Percentiles rank a stretch among this genome's conserved stretches.
These are phyloP conservation scores for Leccinum glutinopallens DNA, from an alignment of 1,284 basidiomycete genomes.

Conservation along the genomic window DNA sequence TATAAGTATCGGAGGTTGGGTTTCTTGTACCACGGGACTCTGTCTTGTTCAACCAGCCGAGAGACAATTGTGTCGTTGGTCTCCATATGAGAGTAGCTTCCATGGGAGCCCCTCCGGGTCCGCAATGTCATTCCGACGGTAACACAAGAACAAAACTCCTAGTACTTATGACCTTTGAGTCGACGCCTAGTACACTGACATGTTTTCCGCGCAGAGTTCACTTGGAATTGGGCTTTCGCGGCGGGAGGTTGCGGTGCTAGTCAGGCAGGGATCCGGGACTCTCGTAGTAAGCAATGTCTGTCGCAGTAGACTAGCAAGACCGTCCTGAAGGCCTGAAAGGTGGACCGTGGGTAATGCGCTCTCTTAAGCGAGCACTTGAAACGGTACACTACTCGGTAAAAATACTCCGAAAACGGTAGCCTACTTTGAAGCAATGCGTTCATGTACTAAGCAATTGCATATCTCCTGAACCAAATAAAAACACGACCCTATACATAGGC, in stretches of 20 bases:
- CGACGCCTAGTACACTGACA: background rate
- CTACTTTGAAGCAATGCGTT: no score
- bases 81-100: background rate
- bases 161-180: background rate
- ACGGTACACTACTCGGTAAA: no score
- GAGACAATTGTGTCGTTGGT: constrained; percentile 43
- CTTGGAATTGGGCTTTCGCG: background rate
- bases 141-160: background rate
- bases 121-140: background rate
- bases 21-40: constrained; percentile 57
- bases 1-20: constrained; percentile 39
- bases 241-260: background rate
- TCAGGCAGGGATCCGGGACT: background rate
- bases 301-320: background rate
- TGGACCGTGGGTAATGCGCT: background rate
- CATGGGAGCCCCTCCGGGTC: background rate
- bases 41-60: constrained; percentile 48
- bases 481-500: background rate
- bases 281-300: no score
- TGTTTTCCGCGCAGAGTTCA: background rate
- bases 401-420: no score
- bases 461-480: background rate
- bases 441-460: no score
- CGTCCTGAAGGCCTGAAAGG: background rate
- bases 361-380: no score